Evolutionary conservation across 1,284 basidiomycete genomes (phyloP).

Genomic region (Mycosarcoma maydis): DNA sequence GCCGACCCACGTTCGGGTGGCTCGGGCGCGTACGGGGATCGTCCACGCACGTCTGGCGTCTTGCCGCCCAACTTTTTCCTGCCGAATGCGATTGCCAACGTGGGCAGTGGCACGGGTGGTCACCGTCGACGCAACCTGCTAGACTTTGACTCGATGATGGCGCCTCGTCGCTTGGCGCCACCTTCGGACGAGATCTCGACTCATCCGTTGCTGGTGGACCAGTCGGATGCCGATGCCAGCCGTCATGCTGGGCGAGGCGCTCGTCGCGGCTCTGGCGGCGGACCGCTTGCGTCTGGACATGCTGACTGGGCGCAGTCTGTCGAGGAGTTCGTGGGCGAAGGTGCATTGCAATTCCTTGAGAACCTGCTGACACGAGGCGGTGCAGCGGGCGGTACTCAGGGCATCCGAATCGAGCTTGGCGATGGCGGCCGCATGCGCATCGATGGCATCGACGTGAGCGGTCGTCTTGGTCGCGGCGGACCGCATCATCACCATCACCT

Average conservation of each 20-base stretch:
- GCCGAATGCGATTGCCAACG: constrained; percentile 31
- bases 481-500: constrained; percentile 19
- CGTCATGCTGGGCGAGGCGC: constrained; percentile 26
- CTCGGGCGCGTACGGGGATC: constrained; percentile 16
- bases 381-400: constrained; percentile 18
- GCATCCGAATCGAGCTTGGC: constrained; percentile 59
- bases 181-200: constrained; percentile 68
- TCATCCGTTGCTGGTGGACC: constrained; percentile 83
- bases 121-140: constrained; percentile 42
- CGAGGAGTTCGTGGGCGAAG: constrained; percentile 82
- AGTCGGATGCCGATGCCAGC: constrained; percentile 32
- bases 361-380: constrained; percentile 72
- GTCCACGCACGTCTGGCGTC: constrained; percentile 20
- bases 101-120: constrained; percentile 22
- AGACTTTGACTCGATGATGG: constrained; percentile 48
- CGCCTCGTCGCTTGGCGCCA: constrained; percentile 30
- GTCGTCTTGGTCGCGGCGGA: constrained; percentile 13
- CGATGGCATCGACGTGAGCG: constrained; percentile 35
- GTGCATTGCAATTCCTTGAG: constrained; percentile 83
- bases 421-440: constrained; percentile 56
- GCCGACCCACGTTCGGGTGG: constrained; percentile 18
- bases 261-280: constrained; percentile 13
- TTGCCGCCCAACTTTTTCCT: constrained; percentile 57
- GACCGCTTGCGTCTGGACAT: constrained; percentile 22
- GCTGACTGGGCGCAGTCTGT: constrained; percentile 74